These are phyloP conservation scores for Scleromitrula shiraiana DNA, from an alignment of 2,329 filamentous ascomycete genomes.

Conservation along the genomic window DNA sequence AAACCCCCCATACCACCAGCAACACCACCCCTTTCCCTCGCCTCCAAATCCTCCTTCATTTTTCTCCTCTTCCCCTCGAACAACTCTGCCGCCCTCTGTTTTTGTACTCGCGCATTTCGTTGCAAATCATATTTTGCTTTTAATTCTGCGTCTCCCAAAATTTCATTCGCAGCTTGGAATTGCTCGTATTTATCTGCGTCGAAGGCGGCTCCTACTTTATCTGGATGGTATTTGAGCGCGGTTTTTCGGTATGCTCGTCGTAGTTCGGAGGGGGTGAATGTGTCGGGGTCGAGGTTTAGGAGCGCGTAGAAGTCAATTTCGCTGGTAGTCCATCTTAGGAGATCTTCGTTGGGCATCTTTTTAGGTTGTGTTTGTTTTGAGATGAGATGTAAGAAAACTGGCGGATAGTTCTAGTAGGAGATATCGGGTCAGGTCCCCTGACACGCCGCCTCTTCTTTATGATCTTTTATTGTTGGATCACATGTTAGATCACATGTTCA, in stretches of 20 bases:
- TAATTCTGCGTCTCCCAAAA: constrained; percentile 63
- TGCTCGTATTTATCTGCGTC: constrained; percentile 79
- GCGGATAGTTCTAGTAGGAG: too few species aligned
- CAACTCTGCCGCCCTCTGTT: constrained; percentile 61
- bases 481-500: too few species aligned
- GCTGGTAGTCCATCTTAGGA: constrained; percentile 27
- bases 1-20: constrained; percentile 41
- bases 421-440: too few species aligned
- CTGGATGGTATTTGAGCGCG: constrained; percentile 86
- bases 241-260: constrained; percentile 66
- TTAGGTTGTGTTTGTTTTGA: background rate
- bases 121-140: constrained; percentile 73
- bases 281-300: constrained; percentile 24
- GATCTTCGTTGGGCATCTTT: constrained; percentile 28
- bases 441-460: too few species aligned
- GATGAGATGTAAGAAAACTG: too few species aligned
- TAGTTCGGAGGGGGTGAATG: constrained; percentile 23
- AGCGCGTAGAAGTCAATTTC: constrained; percentile 30
- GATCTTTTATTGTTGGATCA: too few species aligned
- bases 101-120: constrained; percentile 61
- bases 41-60: constrained; percentile 82
- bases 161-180: constrained; percentile 77
- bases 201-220: constrained; percentile 71
- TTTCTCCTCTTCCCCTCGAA: constrained; percentile 65
- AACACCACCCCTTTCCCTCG: too few species aligned